Percentiles rank a stretch among this genome's conserved stretches.
These are phyloP conservation scores for Nasturtium officinale DNA, from an alignment of 345 rosid species.

Conservation along the genomic window DNA sequence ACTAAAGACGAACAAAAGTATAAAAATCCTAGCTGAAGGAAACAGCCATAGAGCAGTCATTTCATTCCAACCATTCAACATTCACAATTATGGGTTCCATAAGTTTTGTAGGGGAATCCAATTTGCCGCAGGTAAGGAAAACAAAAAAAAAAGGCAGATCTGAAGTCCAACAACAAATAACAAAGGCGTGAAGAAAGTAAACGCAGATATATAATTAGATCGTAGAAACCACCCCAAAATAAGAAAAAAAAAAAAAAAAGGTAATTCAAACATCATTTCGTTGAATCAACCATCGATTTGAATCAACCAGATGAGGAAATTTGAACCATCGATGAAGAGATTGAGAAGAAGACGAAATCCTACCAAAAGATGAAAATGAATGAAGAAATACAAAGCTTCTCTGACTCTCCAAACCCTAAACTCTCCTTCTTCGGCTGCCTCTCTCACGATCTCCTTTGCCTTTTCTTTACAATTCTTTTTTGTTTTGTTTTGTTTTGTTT, in stretches of 20 bases:
- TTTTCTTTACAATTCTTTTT: not conserved
- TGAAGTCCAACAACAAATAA: constrained; percentile 24
- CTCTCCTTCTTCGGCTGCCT: constrained; percentile 30
- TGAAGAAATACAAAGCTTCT: constrained; percentile 1
- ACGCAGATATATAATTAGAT: not conserved
- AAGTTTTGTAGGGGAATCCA: not conserved
- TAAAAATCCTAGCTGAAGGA: not conserved
- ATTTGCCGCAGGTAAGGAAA: not conserved
- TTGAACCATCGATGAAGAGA: constrained; percentile 20
- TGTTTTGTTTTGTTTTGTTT: not conserved
- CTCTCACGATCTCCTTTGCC: constrained; percentile 42
- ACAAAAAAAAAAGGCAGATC: constrained; percentile 20
- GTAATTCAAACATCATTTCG: constrained; percentile 7
- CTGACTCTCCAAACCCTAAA: constrained; percentile 34
- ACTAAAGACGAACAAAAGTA: not conserved
- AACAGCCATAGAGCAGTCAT: not conserved
- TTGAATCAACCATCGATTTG: not conserved
- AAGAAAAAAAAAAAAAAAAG: not conserved
- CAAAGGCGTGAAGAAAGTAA: not conserved
- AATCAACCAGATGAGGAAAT: not conserved
- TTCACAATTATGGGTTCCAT: not conserved
- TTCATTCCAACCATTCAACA: not conserved
- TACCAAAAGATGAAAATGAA: constrained; percentile 21
- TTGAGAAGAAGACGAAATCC: not conserved
- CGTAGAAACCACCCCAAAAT: not conserved